Base-by-base conservation (phyloP, 306 rosid genomes). In the Dryas drummondii region DNA sequence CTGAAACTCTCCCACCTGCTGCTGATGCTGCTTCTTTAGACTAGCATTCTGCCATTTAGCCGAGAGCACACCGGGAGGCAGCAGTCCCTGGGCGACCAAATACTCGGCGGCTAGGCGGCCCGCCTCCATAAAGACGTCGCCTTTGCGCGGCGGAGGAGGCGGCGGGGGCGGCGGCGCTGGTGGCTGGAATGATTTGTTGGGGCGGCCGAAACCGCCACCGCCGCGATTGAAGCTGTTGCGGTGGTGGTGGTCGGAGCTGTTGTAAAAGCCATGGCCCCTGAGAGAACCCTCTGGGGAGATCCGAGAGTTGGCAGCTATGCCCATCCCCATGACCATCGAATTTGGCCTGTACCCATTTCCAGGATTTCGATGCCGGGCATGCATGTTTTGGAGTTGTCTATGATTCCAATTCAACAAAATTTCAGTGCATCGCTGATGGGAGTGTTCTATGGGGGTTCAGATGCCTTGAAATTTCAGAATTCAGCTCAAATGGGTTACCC, bases 41-140 rank as follows among this genome's bases (percentile, higher is more conserved):
- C 65, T 79, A 63, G 78, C 70, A 50, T 75, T 82, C 53, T 87
- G 82, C 90, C 87, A 84, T 72, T 87, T 91, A 49, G 69, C 50
- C 54, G 96, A 74, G 5, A 91, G 82, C 32, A 67, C 89, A 48
- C 74, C 85, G 4, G 93, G 83, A 6, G 97, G 90, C 65, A 94
- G 82, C 81, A 90, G 45, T 9, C 98, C 98, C 83, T 94, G 93
- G 16, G 90, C 88, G 32, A 88, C 98, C 75, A 94, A 76, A 78
- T 94, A 94, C 85, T 94, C 96, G 0, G 97, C 96, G 1, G 98
- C 98, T 9, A 94, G 86, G 6, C 98, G 89, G 8, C 98, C 98
- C 0, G 98, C 98, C 82, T 94, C 98, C 65, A 88, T 71, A 19
- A 94, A 94, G 60, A 94, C 61, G 9, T 94, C 97, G 3, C 81